These are phyloP conservation scores for Bondarzewia mesenterica DNA, from an alignment of 1,284 basidiomycete species.

Conservation along the genomic window DNA sequence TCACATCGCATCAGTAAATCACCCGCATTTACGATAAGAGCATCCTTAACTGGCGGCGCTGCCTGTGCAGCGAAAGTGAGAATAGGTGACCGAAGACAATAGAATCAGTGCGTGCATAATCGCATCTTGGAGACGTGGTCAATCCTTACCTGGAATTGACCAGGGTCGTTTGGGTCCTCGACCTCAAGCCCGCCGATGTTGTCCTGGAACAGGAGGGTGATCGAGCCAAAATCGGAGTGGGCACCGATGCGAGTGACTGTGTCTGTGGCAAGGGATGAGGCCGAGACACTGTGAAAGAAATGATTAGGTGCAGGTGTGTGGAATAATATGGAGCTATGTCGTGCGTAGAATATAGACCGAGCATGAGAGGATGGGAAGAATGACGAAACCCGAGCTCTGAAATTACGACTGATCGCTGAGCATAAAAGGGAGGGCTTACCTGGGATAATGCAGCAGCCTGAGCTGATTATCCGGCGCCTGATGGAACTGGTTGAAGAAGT, in stretches of 20 bases:
- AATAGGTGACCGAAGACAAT: not conserved
- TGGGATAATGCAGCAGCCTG: slow-evolving; percentile 50
- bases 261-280: slow-evolving; percentile 27
- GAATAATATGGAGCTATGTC: too few species aligned
- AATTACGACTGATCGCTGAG: too few species aligned
- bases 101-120: not conserved
- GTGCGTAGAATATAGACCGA: too few species aligned
- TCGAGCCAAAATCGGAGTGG: slow-evolving; percentile 52
- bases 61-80: slow-evolving; percentile 19
- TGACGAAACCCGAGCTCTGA: too few species aligned
- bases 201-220: slow-evolving; percentile 55
- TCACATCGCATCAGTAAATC: slow-evolving; percentile 51
- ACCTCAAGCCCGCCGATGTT: slow-evolving; percentile 53
- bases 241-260: slow-evolving; percentile 41
- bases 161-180: slow-evolving; percentile 41
- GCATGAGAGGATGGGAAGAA: too few species aligned
- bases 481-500: slow-evolving; percentile 39
- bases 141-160: slow-evolving; percentile 31
- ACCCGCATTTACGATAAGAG: slow-evolving; percentile 54
- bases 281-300: slow-evolving; percentile 25
- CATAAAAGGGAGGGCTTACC: too few species aligned
- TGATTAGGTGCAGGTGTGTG: too few species aligned
- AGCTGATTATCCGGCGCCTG: slow-evolving; percentile 46
- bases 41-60: slow-evolving; percentile 39
- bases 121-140: not conserved